Percentiles rank a stretch among this genome's conserved stretches.
Evolutionary conservation across 441 rosid genomes (phyloP).

Genomic region (Manihot esculenta): DNA sequence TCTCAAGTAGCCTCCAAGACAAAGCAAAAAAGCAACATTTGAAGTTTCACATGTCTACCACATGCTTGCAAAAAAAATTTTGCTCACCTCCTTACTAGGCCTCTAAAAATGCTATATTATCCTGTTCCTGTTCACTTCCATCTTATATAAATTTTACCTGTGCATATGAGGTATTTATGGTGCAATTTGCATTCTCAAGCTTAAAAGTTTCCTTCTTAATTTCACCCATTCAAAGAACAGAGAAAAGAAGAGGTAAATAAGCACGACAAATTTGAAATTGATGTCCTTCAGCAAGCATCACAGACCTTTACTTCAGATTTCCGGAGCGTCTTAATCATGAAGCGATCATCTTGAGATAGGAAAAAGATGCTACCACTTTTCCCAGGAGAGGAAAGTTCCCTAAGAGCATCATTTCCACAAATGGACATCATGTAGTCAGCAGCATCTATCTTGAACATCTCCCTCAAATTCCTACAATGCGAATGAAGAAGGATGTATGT

Average conservation of each 20-base stretch:
- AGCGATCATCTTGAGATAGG: constrained; percentile 93
- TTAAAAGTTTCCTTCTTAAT: not conserved
- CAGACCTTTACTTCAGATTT: constrained; percentile 97
- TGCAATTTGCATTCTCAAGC: not conserved
- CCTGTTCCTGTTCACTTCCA: not conserved
- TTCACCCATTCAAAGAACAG: not conserved
- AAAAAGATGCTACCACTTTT: constrained; percentile 97
- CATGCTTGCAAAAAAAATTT: not conserved
- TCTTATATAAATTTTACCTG: not conserved
- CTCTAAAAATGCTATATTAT: not conserved
- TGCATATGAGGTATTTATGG: not conserved
- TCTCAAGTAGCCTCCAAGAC: no score
- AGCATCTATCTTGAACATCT: constrained; percentile 98
- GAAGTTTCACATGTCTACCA: not conserved
- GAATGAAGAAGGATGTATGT: constrained; percentile 16
- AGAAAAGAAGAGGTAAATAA: not conserved
- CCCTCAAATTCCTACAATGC: constrained; percentile 76
- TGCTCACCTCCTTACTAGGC: not conserved
- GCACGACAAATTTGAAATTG: not conserved
- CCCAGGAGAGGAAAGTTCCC: constrained; percentile 98
- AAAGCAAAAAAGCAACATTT: not conserved
- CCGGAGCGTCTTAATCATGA: constrained; percentile 98
- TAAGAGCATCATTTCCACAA: constrained; percentile 93
- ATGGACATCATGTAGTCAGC: constrained; percentile 99
- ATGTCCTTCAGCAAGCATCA: constrained; percentile 2